A percentile compares a stretch with the other conserved stretches of the same genome.
Evolutionary conservation across 306 rosid species (phyloP).

Genomic region (Prunus armeniaca): DNA sequence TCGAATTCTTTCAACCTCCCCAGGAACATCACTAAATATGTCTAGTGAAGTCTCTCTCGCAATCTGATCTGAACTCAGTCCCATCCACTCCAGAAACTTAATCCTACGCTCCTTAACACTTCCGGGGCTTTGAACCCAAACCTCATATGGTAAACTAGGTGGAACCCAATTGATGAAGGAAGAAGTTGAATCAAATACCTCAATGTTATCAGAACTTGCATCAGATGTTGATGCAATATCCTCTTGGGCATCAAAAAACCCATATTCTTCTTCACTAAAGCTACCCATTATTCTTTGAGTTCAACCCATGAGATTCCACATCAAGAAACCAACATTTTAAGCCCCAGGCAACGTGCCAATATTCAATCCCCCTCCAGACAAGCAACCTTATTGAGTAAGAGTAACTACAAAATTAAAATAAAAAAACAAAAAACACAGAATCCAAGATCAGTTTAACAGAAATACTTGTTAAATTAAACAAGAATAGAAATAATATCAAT

Average conservation of each 20-base stretch:
- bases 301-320: conserved; percentile 81
- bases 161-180: conserved; percentile 17
- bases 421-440: conserved; percentile 36
- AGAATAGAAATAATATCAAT: conserved; percentile 31
- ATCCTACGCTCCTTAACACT: conserved; percentile 71
- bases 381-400: conserved; percentile 39
- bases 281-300: conserved; percentile 67
- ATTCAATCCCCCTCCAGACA: conserved; percentile 43
- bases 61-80: conserved; percentile 36
- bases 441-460: conserved; percentile 52
- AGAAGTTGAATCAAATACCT: conserved; percentile 29
- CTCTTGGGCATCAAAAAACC: conserved; percentile 82
- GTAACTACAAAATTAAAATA: conserved; percentile 21
- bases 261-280: conserved; percentile 62
- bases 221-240: conserved; percentile 57
- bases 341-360: conserved; percentile 43
- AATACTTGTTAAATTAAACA: conserved; percentile 40
- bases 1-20: conserved; percentile 35
- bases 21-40: conserved; percentile 24
- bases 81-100: conserved; percentile 64
- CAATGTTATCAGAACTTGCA: conserved; percentile 35
- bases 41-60: conserved; percentile 27
- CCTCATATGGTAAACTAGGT: conserved; percentile 42
- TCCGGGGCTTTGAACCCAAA: conserved; percentile 66
- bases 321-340: conserved; percentile 59